A percentile compares a stretch with the other conserved stretches of the same genome.
Conservation (phyloP, 805 yeast species). For the Saccharomycopsis synnaedendra region DNA sequence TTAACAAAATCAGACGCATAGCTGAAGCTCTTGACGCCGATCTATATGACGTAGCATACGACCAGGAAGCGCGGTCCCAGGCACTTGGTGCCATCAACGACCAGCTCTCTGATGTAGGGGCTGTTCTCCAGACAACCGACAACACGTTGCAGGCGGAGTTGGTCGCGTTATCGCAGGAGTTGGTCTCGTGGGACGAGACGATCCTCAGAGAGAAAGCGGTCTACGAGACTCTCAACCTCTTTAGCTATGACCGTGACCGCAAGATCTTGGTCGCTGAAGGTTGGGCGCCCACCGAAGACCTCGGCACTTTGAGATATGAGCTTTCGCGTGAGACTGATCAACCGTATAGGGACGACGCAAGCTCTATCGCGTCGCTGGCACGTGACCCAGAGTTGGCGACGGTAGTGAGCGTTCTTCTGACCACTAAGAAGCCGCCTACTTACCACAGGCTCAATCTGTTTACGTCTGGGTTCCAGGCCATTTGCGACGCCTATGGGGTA, state of each 20-base stretch:
- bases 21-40: conserved; percentile 60
- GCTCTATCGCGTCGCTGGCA: background rate
- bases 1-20: conserved; percentile 50
- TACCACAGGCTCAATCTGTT: conserved; percentile 61
- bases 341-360: conserved; percentile 10
- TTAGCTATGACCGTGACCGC: conserved; percentile 57
- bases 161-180: conserved; percentile 50
- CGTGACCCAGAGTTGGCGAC: conserved; percentile 20
- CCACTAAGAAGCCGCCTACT: conserved; percentile 62
- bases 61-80: conserved; percentile 25
- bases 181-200: conserved; percentile 45
- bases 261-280: conserved; percentile 63
- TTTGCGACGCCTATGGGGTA: conserved; percentile 68
- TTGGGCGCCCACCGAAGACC: conserved; percentile 55
- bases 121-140: conserved; percentile 37
- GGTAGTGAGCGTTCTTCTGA: conserved; percentile 48
- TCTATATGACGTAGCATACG: conserved; percentile 43
- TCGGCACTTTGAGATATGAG: conserved; percentile 32
- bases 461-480: conserved; percentile 57
- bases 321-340: conserved; percentile 29
- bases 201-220: conserved; percentile 47
- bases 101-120: conserved; percentile 35
- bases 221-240: conserved; percentile 47
- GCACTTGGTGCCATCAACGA: conserved; percentile 28
- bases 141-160: conserved; percentile 53